Percentiles rank a stretch among this genome's conserved stretches.
These are phyloP conservation scores for Purshia tridentata DNA, from an alignment of 306 rosid species.

Conservation along the genomic window DNA sequence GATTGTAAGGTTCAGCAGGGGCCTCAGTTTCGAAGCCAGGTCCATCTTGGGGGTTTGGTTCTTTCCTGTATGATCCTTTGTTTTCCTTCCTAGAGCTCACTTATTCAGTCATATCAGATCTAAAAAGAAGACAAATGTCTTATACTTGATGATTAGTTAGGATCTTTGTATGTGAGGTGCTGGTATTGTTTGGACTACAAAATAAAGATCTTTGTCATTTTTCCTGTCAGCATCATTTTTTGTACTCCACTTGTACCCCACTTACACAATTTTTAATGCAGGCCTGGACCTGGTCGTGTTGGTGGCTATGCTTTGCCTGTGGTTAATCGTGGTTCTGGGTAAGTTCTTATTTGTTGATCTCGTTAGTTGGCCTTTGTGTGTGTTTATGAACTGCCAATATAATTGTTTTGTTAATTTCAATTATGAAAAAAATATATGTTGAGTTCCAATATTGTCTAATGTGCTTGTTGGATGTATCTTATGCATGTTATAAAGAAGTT, in stretches of 20 bases:
- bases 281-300: conserved; percentile 57
- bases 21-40: too few species aligned
- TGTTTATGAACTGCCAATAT: not conserved
- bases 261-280: conserved; percentile 34
- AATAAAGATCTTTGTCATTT: not conserved
- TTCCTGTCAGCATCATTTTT: too few species aligned
- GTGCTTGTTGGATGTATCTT: not conserved
- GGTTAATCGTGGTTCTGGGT: conserved; percentile 62
- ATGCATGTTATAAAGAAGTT: too few species aligned
- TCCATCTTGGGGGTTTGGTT: not conserved
- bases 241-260: not conserved
- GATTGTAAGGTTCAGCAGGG: too few species aligned
- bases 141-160: not conserved
- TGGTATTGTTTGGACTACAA: not conserved
- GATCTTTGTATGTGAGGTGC: not conserved
- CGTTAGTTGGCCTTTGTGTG: not conserved
- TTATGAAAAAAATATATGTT: not conserved
- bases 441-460: not conserved
- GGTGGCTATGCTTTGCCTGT: conserved; percentile 44
- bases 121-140: not conserved
- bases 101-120: not conserved
- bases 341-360: conserved; percentile 24
- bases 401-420: not conserved
- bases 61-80: not conserved
- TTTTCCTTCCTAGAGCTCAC: not conserved